phyloP scores from a whole-genome alignment of 257 asterid genomes.

The Avicennia marina region DNA sequence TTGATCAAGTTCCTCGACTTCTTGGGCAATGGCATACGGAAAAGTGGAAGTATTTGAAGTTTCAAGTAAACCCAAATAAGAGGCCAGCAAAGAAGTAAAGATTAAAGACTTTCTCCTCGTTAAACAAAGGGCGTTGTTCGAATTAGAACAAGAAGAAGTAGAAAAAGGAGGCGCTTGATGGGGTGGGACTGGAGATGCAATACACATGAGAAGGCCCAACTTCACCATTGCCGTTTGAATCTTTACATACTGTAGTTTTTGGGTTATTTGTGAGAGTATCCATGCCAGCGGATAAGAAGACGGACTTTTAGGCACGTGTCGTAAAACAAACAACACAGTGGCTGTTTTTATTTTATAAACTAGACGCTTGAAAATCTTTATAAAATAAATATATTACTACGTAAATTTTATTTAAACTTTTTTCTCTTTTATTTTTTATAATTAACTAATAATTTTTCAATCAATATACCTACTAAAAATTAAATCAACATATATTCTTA shows the following conservation, averaged over 20 bases:
- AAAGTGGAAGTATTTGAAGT: slow-evolving; percentile 21
- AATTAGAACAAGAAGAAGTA: slow-evolving; percentile 18
- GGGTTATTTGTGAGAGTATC: not conserved
- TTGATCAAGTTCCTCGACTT: slow-evolving; percentile 41
- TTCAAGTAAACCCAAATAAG: slow-evolving; percentile 28
- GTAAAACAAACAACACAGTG: too few species aligned
- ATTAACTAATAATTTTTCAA: too few species aligned
- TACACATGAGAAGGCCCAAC: slow-evolving; percentile 22
- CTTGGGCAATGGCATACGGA: slow-evolving; percentile 41
- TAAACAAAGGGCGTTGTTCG: slow-evolving; percentile 16
- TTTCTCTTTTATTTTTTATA: too few species aligned
- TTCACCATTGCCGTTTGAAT: slow-evolving; percentile 30
- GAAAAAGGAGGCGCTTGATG: slow-evolving; percentile 3
- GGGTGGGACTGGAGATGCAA: slow-evolving; percentile 24
- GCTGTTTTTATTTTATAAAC: too few species aligned
- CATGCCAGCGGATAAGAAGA: slow-evolving; percentile 11
- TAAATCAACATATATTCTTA: too few species aligned
- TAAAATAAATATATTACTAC: too few species aligned
- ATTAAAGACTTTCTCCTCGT: slow-evolving; percentile 50
- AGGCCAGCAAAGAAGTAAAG: slow-evolving; percentile 37
- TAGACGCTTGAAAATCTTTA: too few species aligned
- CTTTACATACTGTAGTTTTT: too few species aligned
- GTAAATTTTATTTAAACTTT: too few species aligned
- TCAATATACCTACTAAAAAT: too few species aligned
- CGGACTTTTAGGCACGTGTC: slow-evolving; percentile 2